phyloP scores from a whole-genome alignment of 768 basidiomycete species.

The Leccinum ochraceum region DNA sequence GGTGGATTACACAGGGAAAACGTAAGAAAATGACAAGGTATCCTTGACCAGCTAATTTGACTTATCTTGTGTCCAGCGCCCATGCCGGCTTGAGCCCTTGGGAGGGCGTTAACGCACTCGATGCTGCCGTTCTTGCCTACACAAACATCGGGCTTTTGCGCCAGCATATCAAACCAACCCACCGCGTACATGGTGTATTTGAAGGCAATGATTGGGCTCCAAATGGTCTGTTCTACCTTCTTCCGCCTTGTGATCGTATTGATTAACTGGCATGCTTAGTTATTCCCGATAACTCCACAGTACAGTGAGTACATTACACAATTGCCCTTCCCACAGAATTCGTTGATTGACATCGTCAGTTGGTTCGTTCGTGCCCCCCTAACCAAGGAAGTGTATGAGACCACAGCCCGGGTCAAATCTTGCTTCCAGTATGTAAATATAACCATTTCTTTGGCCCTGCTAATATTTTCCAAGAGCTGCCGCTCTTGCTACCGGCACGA shows the following conservation, averaged over 20 bases:
- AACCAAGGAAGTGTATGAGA: conserved; percentile 56
- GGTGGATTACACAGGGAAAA: conserved; percentile 73
- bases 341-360: conserved; percentile 31
- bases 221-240: conserved; percentile 49
- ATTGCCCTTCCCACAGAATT: background rate
- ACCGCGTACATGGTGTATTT: conserved; percentile 80
- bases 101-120: conserved; percentile 82
- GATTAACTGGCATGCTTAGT: conserved; percentile 43
- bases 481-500: conserved; percentile 65
- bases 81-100: conserved; percentile 81
- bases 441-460: background rate
- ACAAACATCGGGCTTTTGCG: conserved; percentile 76
- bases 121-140: conserved; percentile 87
- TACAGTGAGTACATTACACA: conserved; percentile 46
- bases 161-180: conserved; percentile 77
- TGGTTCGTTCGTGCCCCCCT: conserved; percentile 77
- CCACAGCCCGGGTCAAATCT: conserved; percentile 58
- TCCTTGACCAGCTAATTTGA: background rate
- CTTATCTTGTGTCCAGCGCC: conserved; percentile 45
- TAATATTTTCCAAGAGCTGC: conserved; percentile 50
- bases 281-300: conserved; percentile 79
- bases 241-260: background rate
- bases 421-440: conserved; percentile 64
- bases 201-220: conserved; percentile 74
- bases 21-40: conserved; percentile 43